phyloP scores from a whole-genome alignment of 2,329 filamentous ascomycete genomes.

The Aspergillus novofumigatus region DNA sequence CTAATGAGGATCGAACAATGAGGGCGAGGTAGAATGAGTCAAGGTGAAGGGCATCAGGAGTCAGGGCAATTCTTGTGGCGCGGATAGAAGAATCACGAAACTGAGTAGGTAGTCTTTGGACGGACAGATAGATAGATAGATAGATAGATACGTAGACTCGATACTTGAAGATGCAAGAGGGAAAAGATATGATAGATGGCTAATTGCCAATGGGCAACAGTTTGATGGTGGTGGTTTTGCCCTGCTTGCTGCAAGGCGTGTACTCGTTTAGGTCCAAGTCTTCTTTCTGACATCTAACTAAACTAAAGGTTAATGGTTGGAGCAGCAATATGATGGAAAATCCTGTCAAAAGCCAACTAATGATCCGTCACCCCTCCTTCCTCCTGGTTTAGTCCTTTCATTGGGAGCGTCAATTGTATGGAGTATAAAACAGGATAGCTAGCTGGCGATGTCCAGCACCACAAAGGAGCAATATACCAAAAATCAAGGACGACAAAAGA shows the following conservation, averaged over 20 bases:
- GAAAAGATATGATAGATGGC: background rate
- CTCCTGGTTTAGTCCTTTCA: background rate
- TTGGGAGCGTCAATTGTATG: background rate
- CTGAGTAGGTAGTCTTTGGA: background rate
- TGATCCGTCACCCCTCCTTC: background rate
- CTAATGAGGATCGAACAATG: constrained; percentile 4
- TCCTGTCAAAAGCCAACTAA: background rate
- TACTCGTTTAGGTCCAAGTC: background rate
- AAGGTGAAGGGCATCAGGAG: background rate
- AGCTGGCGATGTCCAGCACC: background rate
- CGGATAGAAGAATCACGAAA: background rate
- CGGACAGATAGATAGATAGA: background rate
- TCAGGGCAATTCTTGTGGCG: background rate
- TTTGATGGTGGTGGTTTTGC: background rate
- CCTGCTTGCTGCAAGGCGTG: background rate
- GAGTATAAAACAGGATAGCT: background rate
- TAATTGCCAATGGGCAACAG: background rate
- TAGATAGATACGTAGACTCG: background rate
- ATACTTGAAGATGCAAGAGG: background rate
- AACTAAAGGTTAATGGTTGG: background rate
- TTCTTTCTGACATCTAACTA: background rate
- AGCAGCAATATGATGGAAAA: background rate
- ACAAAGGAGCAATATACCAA: too few relatives aligned
- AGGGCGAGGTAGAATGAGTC: background rate
- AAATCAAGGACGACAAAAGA: background rate